Conservation (phyloP, 768 basidiomycete genomes). For the Coprinopsis marcescibilis region DNA sequence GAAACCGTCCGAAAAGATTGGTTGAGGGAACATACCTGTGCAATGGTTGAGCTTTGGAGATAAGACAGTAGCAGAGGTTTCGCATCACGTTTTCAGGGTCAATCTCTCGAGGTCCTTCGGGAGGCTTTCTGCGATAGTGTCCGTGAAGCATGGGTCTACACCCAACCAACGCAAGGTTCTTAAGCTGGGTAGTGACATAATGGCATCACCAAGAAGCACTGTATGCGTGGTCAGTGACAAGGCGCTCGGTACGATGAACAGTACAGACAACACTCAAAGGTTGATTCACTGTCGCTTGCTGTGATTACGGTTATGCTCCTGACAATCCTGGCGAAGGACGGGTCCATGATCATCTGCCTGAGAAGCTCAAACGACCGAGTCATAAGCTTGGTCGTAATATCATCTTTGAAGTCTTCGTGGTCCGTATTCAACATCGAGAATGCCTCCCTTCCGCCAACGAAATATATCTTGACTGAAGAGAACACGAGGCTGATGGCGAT, state of each 20-base stretch:
- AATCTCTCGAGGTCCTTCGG: slow-evolving; percentile 23
- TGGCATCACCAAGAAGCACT: slow-evolving; percentile 32
- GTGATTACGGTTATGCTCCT: slow-evolving; percentile 32
- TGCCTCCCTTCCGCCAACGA: slow-evolving; percentile 25
- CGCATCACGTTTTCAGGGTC: slow-evolving; percentile 25
- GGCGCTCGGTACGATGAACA: slow-evolving; percentile 2
- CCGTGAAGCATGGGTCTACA: slow-evolving; percentile 22
- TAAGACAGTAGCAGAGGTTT: slow-evolving; percentile 1
- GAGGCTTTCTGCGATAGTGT: slow-evolving; percentile 23
- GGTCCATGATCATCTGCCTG: slow-evolving; percentile 28
- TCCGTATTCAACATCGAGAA: slow-evolving; percentile 27
- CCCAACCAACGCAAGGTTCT: slow-evolving; percentile 35
- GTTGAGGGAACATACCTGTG: slow-evolving; percentile 19
- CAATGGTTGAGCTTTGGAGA: slow-evolving; percentile 8
- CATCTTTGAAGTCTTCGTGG: slow-evolving; percentile 20
- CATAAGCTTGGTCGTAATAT: slow-evolving; percentile 25
- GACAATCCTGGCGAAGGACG: slow-evolving; percentile 28
- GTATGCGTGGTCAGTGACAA: slow-evolving; percentile 2
- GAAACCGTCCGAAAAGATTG: slow-evolving; percentile 22
- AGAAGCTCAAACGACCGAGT: slow-evolving; percentile 35
- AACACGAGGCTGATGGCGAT: slow-evolving; percentile 29
- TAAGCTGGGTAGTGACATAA: slow-evolving; percentile 25
- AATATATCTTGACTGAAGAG: slow-evolving; percentile 31
- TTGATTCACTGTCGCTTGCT: slow-evolving; percentile 27
- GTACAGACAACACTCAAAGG: slow-evolving; percentile 30